Percentiles rank a stretch among this genome's conserved stretches.
These are phyloP conservation scores for Aurantiochytrium sp. DNA, from an alignment of 108 stramenopile species.

Conservation along the genomic window DNA sequence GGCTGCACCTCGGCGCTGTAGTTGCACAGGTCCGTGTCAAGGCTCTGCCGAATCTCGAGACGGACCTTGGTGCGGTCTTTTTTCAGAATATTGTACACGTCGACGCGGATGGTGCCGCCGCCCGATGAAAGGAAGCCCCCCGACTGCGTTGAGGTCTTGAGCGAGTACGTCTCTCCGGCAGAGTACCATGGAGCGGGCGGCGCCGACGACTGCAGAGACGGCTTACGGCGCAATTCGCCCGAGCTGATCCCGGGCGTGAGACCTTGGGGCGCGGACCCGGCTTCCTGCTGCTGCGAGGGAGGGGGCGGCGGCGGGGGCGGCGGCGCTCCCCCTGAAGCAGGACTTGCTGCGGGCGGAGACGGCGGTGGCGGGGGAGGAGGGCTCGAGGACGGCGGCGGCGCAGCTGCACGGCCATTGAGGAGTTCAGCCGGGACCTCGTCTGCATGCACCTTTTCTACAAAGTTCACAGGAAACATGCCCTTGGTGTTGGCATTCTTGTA, in stretches of 20 bases:
- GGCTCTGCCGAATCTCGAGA: neutral
- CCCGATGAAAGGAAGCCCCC: neutral
- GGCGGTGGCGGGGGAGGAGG: neutral
- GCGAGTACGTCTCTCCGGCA: neutral
- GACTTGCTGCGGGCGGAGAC: neutral
- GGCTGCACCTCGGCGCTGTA: neutral
- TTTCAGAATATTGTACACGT: neutral
- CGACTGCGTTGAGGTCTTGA: neutral
- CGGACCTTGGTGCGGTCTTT: neutral
- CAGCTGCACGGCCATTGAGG: neutral
- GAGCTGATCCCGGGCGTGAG: neutral
- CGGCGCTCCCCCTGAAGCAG: neutral
- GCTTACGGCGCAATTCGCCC: neutral
- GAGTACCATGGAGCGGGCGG: neutral
- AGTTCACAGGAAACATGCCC: slow-evolving; percentile 18
- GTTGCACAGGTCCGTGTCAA: neutral
- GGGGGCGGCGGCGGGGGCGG: neutral
- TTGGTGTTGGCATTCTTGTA: neutral
- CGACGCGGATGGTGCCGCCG: neutral
- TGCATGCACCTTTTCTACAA: neutral
- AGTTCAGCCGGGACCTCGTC: neutral
- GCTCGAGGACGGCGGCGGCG: neutral
- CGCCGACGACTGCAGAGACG: neutral
- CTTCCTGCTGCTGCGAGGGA: neutral
- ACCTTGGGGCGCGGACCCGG: neutral